Percentiles rank a stretch among this genome's conserved stretches.
phyloP scores from a whole-genome alignment of 768 basidiomycete genomes.

The Cytidiella melzeri region DNA sequence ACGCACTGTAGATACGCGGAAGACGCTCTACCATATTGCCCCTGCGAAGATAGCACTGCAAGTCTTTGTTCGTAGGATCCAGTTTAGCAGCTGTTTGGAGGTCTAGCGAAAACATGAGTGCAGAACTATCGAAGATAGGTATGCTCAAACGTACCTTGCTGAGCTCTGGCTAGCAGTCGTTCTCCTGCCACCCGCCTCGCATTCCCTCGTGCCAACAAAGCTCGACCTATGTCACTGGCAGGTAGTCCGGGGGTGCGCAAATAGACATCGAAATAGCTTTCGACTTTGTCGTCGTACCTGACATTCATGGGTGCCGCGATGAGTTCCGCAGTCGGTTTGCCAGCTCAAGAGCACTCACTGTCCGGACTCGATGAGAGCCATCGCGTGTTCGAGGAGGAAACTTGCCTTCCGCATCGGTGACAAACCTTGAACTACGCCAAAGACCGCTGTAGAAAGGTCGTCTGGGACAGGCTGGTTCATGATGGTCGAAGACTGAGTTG shows the following conservation, averaged over 20 bases:
- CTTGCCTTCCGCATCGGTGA: conserved; percentile 25
- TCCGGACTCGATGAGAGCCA: conserved; percentile 30
- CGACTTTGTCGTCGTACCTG: conserved; percentile 60
- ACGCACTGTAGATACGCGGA: neutral
- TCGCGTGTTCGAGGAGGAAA: conserved; percentile 29
- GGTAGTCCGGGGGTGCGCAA: conserved; percentile 53
- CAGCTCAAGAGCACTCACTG: conserved; percentile 20
- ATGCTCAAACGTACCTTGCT: conserved; percentile 41
- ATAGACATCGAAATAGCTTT: conserved; percentile 62
- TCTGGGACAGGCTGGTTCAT: conserved; percentile 16
- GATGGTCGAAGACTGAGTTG: conserved; percentile 3
- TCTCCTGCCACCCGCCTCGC: conserved; percentile 54
- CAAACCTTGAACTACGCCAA: conserved; percentile 28
- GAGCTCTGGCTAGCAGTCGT: conserved; percentile 47
- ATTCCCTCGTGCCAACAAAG: conserved; percentile 52
- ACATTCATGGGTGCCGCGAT: neutral
- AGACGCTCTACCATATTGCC: conserved; percentile 37
- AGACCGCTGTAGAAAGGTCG: conserved; percentile 30
- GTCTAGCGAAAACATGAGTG: conserved; percentile 31
- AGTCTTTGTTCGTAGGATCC: conserved; percentile 52
- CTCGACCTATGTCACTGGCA: conserved; percentile 43
- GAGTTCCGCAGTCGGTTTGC: no score
- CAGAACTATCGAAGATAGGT: neutral
- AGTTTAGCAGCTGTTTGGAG: conserved; percentile 53
- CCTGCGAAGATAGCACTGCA: conserved; percentile 41